A percentile compares a stretch with the other conserved stretches of the same genome.
phyloP scores from a whole-genome alignment of 768 basidiomycete genomes.

The Russula compacta region DNA sequence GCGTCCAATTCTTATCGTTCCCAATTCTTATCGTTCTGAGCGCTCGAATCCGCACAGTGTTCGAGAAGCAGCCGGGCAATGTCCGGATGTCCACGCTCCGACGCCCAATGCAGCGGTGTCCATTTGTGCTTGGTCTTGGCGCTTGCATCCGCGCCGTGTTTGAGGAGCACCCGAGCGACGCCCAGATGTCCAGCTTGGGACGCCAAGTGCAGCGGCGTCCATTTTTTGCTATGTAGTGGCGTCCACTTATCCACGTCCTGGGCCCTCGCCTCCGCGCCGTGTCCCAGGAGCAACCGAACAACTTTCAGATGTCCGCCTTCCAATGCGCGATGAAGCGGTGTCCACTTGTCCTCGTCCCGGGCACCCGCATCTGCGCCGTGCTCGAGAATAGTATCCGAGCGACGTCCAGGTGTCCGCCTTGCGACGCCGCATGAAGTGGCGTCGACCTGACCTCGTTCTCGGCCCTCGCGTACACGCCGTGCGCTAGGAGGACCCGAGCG shows the following conservation, averaged over 20 bases:
- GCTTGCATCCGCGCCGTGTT: background rate
- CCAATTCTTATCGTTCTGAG: background rate
- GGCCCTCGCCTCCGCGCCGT: background rate
- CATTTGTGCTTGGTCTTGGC: no score
- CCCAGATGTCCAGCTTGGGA: background rate
- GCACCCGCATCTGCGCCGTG: background rate
- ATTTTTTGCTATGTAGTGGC: background rate
- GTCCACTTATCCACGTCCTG: background rate
- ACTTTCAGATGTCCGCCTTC: background rate
- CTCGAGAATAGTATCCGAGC: background rate
- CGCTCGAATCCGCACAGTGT: background rate
- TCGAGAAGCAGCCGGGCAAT: background rate
- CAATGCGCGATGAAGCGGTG: background rate
- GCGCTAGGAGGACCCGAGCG: background rate
- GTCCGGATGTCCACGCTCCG: background rate
- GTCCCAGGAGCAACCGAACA: background rate
- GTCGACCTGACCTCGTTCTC: background rate
- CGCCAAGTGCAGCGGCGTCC: background rate
- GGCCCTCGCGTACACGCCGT: background rate
- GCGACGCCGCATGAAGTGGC: background rate
- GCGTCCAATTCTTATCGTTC: background rate
- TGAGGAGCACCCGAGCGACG: background rate
- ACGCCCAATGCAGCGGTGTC: background rate
- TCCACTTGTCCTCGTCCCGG: background rate
- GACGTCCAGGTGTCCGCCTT: background rate